Conservation (phyloP, 257 asterid genomes). For the Primulina eburnea region DNA sequence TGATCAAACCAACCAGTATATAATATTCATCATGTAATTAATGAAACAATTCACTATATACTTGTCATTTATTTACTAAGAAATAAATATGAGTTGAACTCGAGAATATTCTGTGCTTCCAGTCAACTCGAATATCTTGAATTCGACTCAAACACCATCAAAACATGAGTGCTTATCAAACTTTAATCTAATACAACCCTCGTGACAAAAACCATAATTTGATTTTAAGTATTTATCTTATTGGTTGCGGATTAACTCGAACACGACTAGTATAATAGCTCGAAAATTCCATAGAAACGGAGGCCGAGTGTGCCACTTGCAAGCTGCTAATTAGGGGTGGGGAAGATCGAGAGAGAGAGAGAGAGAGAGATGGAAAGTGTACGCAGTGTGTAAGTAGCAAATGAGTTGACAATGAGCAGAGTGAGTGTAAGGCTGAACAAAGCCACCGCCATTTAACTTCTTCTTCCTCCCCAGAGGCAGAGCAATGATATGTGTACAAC, state of each 20-base stretch:
- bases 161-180: neutral
- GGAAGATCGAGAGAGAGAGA: neutral
- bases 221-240: too few species aligned
- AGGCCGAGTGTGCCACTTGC: neutral
- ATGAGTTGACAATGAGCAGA: neutral
- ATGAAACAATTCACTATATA: neutral
- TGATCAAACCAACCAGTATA: too few species aligned
- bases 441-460: neutral
- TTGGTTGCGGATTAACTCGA: neutral
- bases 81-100: neutral
- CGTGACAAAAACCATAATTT: neutral
- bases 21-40: too few species aligned
- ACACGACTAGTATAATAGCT: neutral
- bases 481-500: neutral
- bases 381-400: conserved; percentile 10
- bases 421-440: conserved; percentile 4
- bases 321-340: neutral
- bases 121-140: neutral
- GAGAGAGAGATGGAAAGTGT: neutral
- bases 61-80: neutral
- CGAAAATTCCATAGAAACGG: neutral
- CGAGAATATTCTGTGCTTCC: neutral
- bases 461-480: neutral
- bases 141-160: neutral
- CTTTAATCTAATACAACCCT: neutral